These are phyloP conservation scores for Tubosaeta brunneosetosa DNA, from an alignment of 768 basidiomycete species.

Conservation along the genomic window DNA sequence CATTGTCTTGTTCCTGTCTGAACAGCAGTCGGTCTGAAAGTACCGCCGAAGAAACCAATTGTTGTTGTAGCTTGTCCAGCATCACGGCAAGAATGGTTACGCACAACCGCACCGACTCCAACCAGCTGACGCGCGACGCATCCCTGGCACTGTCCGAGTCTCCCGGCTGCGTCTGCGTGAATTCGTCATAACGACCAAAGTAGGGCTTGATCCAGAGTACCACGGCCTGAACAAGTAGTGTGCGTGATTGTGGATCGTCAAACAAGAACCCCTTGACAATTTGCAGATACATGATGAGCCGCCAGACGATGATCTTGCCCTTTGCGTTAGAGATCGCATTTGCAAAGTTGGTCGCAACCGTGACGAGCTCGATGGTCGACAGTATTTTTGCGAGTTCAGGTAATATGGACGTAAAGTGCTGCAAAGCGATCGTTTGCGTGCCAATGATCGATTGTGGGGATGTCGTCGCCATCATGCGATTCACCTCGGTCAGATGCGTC, in stretches of 20 bases:
- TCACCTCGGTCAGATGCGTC: constrained; percentile 73
- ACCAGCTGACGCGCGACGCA: constrained; percentile 75
- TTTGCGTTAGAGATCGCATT: constrained; percentile 73
- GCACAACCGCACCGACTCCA: constrained; percentile 87
- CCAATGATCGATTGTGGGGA: constrained; percentile 87
- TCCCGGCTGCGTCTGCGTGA: constrained; percentile 51
- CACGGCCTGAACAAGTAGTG: constrained; percentile 78
- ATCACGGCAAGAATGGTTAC: constrained; percentile 86
- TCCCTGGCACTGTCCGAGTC: constrained; percentile 69
- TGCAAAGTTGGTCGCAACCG: constrained; percentile 82
- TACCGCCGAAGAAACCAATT: constrained; percentile 63
- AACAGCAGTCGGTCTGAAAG: constrained; percentile 55
- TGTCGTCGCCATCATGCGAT: constrained; percentile 79
- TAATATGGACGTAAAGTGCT: constrained; percentile 88
- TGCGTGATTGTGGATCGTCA: constrained; percentile 73
- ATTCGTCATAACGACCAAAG: constrained; percentile 90
- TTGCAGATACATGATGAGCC: constrained; percentile 90
- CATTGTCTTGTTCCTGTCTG: constrained; percentile 84
- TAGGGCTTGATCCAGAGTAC: constrained; percentile 94
- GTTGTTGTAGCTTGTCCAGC: constrained; percentile 84
- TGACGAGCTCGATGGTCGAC: constrained; percentile 75
- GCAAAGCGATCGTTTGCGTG: constrained; percentile 90
- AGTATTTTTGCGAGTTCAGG: constrained; percentile 85
- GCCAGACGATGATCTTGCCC: constrained; percentile 90
- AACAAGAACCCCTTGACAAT: constrained; percentile 87